A percentile compares a stretch with the other conserved stretches of the same genome.
Evolutionary conservation across 2,329 filamentous ascomycete genomes (phyloP).

Genomic region (Talaromyces marneffei): DNA sequence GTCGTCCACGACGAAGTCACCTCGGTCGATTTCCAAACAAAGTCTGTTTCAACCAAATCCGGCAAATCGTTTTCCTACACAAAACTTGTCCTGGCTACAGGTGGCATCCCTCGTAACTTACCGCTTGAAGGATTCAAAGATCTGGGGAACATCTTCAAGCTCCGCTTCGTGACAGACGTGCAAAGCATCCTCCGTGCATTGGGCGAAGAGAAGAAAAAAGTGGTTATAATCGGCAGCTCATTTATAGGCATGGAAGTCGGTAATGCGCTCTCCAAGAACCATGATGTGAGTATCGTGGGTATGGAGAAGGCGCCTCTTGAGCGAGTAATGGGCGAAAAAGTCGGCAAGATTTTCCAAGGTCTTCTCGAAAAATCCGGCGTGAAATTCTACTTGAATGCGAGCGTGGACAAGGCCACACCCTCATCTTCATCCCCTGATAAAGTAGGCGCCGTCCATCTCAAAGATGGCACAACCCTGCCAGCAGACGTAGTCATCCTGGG

Average conservation of each 20-base stretch:
- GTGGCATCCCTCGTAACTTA: constrained; percentile 68
- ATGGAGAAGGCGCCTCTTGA: constrained; percentile 84
- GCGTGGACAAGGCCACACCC: constrained; percentile 75
- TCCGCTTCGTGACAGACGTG: constrained; percentile 71
- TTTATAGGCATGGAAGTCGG: constrained; percentile 99
- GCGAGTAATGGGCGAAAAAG: constrained; percentile 72
- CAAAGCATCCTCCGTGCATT: constrained; percentile 73
- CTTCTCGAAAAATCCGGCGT: constrained; percentile 78
- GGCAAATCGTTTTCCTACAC: constrained; percentile 70
- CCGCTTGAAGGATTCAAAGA: constrained; percentile 82
- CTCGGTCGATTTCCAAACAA: constrained; percentile 67
- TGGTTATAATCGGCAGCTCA: constrained; percentile 84
- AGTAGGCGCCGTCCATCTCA: constrained; percentile 74
- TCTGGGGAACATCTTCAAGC: constrained; percentile 77
- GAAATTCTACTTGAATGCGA: constrained; percentile 76
- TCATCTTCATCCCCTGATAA: constrained; percentile 61
- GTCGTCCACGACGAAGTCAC: constrained; percentile 58
- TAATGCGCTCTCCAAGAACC: constrained; percentile 71
- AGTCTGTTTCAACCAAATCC: constrained; percentile 67
- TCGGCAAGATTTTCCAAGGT: constrained; percentile 75
- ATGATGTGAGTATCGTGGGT: constrained; percentile 79
- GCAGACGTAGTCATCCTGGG: constrained; percentile 90
- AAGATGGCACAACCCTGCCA: constrained; percentile 76
- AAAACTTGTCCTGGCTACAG: constrained; percentile 86
- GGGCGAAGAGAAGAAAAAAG: constrained; percentile 74